Conservation (phyloP, 306 rosid genomes). For the Abrus precatorius region DNA sequence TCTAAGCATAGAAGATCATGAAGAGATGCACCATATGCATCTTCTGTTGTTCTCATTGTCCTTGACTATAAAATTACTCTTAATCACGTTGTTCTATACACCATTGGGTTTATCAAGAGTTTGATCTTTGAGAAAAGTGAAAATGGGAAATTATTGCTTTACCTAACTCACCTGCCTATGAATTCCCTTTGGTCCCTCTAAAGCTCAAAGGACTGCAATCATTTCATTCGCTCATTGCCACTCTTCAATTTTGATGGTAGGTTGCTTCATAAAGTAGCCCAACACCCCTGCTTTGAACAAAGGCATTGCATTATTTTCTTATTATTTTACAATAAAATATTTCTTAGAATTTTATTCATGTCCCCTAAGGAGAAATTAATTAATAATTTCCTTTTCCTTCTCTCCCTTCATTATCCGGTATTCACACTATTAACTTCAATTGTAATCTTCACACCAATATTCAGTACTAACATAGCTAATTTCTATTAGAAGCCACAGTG, state of each 20-base stretch:
- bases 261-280: conserved; percentile 43
- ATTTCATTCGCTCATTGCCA: conserved; percentile 27
- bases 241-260: conserved; percentile 29
- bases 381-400: not conserved
- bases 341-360: not conserved
- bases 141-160: conserved; percentile 45
- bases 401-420: not conserved
- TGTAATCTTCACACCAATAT: not conserved
- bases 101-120: conserved; percentile 1
- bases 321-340: not conserved
- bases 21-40: not conserved
- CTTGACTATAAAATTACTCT: conserved; percentile 42
- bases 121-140: conserved; percentile 8
- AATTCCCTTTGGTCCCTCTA: conserved; percentile 33
- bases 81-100: conserved; percentile 25
- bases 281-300: conserved; percentile 32
- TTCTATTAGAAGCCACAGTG: not conserved
- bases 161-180: conserved; percentile 56
- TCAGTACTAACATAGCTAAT: not conserved
- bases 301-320: conserved; percentile 17
- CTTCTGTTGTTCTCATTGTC: conserved; percentile 29
- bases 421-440: not conserved
- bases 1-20: conserved; percentile 15
- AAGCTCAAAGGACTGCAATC: conserved; percentile 14
- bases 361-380: conserved; percentile 17